Evolutionary conservation across 2,329 filamentous ascomycete genomes (phyloP).

Genomic region (Knufia fluminis): DNA sequence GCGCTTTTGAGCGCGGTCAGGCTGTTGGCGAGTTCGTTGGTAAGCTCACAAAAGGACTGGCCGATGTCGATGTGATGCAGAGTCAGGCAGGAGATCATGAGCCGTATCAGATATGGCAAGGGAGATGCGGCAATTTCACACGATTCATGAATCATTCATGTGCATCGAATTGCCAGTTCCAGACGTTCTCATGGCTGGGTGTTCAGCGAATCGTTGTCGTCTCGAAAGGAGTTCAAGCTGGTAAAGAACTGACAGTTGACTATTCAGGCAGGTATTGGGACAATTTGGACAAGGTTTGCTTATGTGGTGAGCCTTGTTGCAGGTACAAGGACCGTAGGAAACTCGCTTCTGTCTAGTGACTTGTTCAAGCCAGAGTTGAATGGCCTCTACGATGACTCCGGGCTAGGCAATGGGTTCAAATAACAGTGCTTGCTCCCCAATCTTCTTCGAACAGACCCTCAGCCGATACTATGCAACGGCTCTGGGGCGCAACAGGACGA

Average conservation of each 20-base stretch:
- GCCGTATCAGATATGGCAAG: conserved; percentile 51
- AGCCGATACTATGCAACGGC: too few species aligned
- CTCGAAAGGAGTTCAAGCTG: conserved; percentile 45
- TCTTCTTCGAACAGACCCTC: too few species aligned
- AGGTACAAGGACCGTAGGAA: conserved; percentile 18
- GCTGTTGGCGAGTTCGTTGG: conserved; percentile 50
- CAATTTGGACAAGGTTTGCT: conserved; percentile 45
- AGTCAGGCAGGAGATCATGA: conserved; percentile 1
- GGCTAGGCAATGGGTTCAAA: too few species aligned
- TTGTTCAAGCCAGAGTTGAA: too few species aligned
- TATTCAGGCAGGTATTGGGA: conserved; percentile 52
- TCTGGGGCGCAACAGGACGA: too few species aligned
- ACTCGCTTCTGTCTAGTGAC: background rate
- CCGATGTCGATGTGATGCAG: conserved; percentile 48
- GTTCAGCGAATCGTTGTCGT: conserved; percentile 48
- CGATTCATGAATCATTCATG: conserved; percentile 53
- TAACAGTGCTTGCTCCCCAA: too few species aligned
- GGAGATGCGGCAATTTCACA: conserved; percentile 47
- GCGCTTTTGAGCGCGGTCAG: conserved; percentile 43
- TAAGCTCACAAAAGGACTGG: conserved; percentile 44
- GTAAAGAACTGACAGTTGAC: conserved; percentile 48
- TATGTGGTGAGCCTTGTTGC: conserved; percentile 46
- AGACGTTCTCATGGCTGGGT: conserved; percentile 49
- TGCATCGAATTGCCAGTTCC: conserved; percentile 48
- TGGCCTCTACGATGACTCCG: too few species aligned